Percentiles rank a stretch among this genome's conserved stretches.
phyloP scores from a whole-genome alignment of 306 rosid species.

The Cucumis hystrix region DNA sequence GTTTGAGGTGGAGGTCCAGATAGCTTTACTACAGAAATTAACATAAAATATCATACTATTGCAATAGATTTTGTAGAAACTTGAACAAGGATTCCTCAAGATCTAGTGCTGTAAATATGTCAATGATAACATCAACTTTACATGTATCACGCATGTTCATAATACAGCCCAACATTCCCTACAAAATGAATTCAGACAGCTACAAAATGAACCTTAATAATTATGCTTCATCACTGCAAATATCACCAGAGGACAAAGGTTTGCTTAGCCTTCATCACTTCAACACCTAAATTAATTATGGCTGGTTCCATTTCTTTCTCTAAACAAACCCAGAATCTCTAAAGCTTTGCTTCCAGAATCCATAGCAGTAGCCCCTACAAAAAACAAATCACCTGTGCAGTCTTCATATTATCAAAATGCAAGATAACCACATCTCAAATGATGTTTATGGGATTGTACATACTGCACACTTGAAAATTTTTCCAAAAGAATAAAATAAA shows the following conservation, averaged over 20 bases:
- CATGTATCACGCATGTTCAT: background rate
- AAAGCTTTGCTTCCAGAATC: constrained; percentile 77
- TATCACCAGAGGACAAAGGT: background rate
- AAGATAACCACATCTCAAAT: constrained; percentile 19
- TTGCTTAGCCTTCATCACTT: no score
- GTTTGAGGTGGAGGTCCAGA: constrained; percentile 91
- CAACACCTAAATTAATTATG: no score
- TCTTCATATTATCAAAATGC: constrained; percentile 44
- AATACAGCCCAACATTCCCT: no score
- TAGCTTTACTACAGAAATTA: constrained; percentile 20
- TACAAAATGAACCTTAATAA: background rate
- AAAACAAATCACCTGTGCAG: constrained; percentile 8
- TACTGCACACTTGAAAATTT: no score
- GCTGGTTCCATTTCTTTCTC: constrained; percentile 19
- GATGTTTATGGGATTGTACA: no score
- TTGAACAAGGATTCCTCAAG: background rate
- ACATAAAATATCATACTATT: background rate
- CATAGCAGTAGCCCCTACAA: constrained; percentile 49
- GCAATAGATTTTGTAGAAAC: background rate
- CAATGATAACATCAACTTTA: background rate
- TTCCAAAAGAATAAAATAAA: no score
- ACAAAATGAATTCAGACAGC: background rate
- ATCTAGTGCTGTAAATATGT: background rate
- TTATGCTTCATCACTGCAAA: background rate
- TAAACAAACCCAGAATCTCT: constrained; percentile 49